Conservation (phyloP, 768 basidiomycete species). For the Pleurotus platypus region DNA sequence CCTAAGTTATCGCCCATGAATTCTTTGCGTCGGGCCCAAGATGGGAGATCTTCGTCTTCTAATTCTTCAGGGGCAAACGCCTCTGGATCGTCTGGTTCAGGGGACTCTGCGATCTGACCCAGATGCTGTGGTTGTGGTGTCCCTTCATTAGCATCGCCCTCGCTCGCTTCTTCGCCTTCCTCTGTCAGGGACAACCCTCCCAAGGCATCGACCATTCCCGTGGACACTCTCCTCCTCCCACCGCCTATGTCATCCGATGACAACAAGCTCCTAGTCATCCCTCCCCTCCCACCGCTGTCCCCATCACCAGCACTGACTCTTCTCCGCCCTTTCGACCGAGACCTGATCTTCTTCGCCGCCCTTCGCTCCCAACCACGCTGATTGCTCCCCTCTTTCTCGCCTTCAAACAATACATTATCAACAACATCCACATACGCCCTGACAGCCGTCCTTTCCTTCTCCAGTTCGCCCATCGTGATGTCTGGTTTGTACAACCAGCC, state of each 20-base stretch:
- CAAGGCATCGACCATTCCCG: slow-evolving; percentile 55
- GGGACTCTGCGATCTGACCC: slow-evolving; percentile 2
- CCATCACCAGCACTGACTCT: slow-evolving; percentile 46
- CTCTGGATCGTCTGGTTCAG: slow-evolving; percentile 1
- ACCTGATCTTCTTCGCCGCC: slow-evolving; percentile 16
- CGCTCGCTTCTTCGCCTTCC: background rate
- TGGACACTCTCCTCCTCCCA: slow-evolving; percentile 53
- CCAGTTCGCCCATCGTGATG: slow-evolving; percentile 47
- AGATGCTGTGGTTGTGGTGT: background rate
- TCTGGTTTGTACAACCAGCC: slow-evolving; percentile 83
- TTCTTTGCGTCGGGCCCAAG: slow-evolving; percentile 65
- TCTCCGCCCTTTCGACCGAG: slow-evolving; percentile 42
- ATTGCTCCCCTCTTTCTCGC: slow-evolving; percentile 41
- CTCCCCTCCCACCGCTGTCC: slow-evolving; percentile 11
- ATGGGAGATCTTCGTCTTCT: slow-evolving; percentile 32
- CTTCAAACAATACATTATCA: slow-evolving; percentile 74
- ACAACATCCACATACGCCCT: slow-evolving; percentile 69
- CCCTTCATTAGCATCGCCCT: background rate
- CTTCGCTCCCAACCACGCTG: slow-evolving; percentile 31
- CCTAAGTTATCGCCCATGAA: slow-evolving; percentile 60
- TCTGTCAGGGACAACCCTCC: slow-evolving; percentile 41
- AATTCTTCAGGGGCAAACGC: background rate
- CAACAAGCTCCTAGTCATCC: slow-evolving; percentile 16
- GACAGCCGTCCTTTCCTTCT: slow-evolving; percentile 55
- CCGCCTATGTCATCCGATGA: slow-evolving; percentile 16